Evolutionary conservation across 371 early-diverging fungal species (phyloP), one percentile per base, ranked within the genome.

Genomic region (Thermomucor indicae-seudaticae): DNA sequence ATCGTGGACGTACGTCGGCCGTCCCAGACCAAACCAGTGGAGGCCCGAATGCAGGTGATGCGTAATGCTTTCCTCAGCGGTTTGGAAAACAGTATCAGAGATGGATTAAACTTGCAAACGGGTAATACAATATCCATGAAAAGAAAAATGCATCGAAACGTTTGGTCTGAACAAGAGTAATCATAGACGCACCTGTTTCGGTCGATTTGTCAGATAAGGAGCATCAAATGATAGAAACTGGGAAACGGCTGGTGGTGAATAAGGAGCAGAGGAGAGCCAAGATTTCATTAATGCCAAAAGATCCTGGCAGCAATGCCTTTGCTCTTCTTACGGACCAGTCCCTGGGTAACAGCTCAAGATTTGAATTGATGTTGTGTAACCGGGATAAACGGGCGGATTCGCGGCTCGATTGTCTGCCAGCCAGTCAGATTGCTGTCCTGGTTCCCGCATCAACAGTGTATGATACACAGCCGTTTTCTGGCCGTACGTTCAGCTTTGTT

Each of bases 1-100:
- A 62, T 89, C 43, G 83, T 86, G 25, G 90, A 91, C 59, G 81
- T 84, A 1, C 68, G 85, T 25, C 69, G 70, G 27, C 72, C 78
- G 0, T 60, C 78, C 3, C 91, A 91, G 53, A 81, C 88, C 31
- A 78, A 81, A 45, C 74, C 86, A 0, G 49, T 85, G 19, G 67
- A 75, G 2, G 68, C 80, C 35, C 71, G 91, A 4, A 85, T 91
- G 83, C 47, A 32, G 0, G 71, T 81, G 17, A 80, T 89, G 71
- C 72, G 84, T 45, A 70, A 67, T 14, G 62, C 67, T 16, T 71
- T 87, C 38, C 64, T 85, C 28, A 82, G 81, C 17, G 81, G 81
- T 23, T 49, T 82, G 4, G 88, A 89, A 38, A 79, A 70, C 20
- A 59, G 65, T 28, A 52, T 44, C 37, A 61, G 64, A 29, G 67